Evolutionary conservation across 768 basidiomycete species (phyloP).

Genomic region (Hydnomerulius pinastri): DNA sequence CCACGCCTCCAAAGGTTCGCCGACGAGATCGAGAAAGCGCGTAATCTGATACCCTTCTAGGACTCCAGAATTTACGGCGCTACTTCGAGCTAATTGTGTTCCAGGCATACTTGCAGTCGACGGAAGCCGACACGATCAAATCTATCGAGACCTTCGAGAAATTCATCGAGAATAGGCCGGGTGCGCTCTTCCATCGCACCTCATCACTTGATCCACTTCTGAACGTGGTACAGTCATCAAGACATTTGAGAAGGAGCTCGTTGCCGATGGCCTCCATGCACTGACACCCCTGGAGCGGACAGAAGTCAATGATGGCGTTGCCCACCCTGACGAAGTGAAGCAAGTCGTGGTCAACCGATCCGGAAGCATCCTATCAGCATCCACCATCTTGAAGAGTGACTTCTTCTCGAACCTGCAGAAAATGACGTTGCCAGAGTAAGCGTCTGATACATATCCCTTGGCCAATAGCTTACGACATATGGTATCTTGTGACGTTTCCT

Average conservation of each 20-base stretch:
- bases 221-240: slow-evolving; percentile 68
- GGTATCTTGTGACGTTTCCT: slow-evolving; percentile 1
- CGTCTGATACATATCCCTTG: slow-evolving; percentile 8
- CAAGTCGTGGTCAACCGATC: slow-evolving; percentile 81
- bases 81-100: slow-evolving; percentile 88
- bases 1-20: slow-evolving; percentile 70
- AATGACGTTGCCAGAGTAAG: slow-evolving; percentile 92
- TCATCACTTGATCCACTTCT: background rate
- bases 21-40: background rate
- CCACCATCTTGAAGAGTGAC: slow-evolving; percentile 93
- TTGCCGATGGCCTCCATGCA: slow-evolving; percentile 73
- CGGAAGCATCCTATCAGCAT: slow-evolving; percentile 86
- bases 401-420: slow-evolving; percentile 95
- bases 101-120: slow-evolving; percentile 86
- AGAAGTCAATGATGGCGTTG: slow-evolving; percentile 64
- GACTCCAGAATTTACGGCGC: slow-evolving; percentile 76
- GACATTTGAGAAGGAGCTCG: slow-evolving; percentile 91
- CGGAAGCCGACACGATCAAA: slow-evolving; percentile 74
- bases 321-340: slow-evolving; percentile 89
- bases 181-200: slow-evolving; percentile 38
- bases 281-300: slow-evolving; percentile 81
- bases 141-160: slow-evolving; percentile 77
- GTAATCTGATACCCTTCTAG: slow-evolving; percentile 36
- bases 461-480: background rate
- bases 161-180: slow-evolving; percentile 84